Evolutionary conservation across 371 early-diverging fungal species (phyloP), one percentile per base, ranked within the genome.

Genomic region (Mortierella sp.): DNA sequence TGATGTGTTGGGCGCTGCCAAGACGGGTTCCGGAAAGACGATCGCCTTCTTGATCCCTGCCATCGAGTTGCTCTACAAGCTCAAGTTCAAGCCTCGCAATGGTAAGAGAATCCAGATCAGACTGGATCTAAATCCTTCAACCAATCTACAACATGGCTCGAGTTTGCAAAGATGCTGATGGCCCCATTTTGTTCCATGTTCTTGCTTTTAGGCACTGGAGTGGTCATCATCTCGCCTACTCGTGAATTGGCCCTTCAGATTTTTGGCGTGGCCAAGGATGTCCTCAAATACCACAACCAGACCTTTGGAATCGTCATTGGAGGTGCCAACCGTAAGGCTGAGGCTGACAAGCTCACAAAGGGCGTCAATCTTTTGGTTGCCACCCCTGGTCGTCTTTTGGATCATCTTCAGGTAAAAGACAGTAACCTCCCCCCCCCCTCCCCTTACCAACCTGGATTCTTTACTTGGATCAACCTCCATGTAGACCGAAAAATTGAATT

Each of bases 181-280:
- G n/a, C n/a, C n/a, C n/a, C n/a, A n/a, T n/a, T n/a, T n/a, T n/a
- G n/a, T n/a, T n/a, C n/a, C n/a, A n/a, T n/a, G n/a, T 69, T 62
- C 16, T 62, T 25, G 16, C 19, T 14, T 48, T 65, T 57, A 85
- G 85, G 96, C 62, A 98, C 98, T 1, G 98, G 98, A 62, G 93
- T 96, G 23, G 83, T 99, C 58, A 90, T 99, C 67, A 97, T 99
- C 62, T 93, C 98, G 12, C 99, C 99, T 21, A 99, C 99, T 47
- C 93, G 99, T 81, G 99, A 99, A 87, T 89, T 99, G 62, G 99
- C 99, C 43, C 86, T 99, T 64, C 99, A 99, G 84, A 99, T 99
- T 72, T 97, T 96, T 84, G 97, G 98, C 23, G 99, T 99, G 45
- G 96, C 98, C 26, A 95, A 96, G 69, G 97, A 97, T 50, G 88